Conservation (phyloP, 768 basidiomycete genomes). For the Agrocybe chaxingu region DNA sequence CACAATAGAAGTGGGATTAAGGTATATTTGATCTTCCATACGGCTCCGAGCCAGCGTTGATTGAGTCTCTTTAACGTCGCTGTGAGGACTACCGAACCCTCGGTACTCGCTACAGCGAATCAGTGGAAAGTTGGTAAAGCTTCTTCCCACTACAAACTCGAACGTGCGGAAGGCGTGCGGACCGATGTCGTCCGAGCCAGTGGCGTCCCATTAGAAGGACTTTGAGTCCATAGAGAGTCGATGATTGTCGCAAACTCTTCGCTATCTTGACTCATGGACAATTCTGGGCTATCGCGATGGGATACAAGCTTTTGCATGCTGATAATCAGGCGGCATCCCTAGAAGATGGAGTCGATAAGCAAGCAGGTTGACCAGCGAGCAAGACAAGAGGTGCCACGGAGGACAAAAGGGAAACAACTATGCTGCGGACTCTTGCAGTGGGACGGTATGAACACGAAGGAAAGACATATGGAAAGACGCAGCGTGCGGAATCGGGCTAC, state of each 20-base stretch:
- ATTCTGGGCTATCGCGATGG: background rate
- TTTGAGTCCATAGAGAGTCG: constrained; percentile 6
- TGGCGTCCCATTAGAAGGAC: background rate
- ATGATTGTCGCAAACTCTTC: constrained; percentile 11
- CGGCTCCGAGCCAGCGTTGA: too few species aligned
- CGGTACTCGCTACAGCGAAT: background rate
- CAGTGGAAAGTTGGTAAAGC: background rate
- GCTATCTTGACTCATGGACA: background rate
- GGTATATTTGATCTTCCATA: background rate
- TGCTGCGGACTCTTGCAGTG: background rate
- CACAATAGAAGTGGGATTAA: background rate
- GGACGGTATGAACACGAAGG: background rate
- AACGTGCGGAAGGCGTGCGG: background rate
- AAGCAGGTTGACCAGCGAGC: background rate
- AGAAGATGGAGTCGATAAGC: background rate
- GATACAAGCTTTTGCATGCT: constrained; percentile 11
- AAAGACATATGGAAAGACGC: constrained; percentile 12
- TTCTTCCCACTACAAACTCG: background rate
- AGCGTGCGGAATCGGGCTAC: constrained; percentile 14
- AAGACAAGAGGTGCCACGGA: constrained; percentile 4
- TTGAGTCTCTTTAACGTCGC: too few species aligned
- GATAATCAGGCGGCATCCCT: constrained; percentile 15
- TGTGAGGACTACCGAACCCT: background rate
- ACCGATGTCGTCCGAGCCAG: constrained; percentile 1
- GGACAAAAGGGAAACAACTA: constrained; percentile 10